phyloP scores from a whole-genome alignment of 2,329 filamentous ascomycete species.

The Fusarium pseudonygamai region DNA sequence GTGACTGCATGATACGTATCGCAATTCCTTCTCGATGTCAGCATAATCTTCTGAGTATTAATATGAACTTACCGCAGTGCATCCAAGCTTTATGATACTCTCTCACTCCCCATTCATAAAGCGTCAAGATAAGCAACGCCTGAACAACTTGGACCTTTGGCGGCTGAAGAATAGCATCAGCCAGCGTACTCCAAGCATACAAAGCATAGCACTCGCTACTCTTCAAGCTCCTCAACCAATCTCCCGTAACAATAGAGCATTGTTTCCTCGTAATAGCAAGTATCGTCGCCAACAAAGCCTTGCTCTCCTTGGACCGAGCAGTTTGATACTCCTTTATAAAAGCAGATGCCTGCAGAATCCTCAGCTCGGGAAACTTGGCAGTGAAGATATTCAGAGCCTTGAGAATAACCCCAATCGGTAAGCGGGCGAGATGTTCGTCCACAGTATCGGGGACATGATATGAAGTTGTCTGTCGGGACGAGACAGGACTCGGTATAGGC shows the following conservation, averaged over 20 bases:
- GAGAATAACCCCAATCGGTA: constrained; percentile 43
- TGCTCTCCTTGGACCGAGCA: constrained; percentile 37
- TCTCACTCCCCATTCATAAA: constrained; percentile 55
- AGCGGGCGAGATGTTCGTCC: constrained; percentile 39
- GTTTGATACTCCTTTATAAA: constrained; percentile 43
- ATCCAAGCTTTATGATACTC: constrained; percentile 57
- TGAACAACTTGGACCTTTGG: constrained; percentile 48
- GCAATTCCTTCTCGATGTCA: constrained; percentile 22
- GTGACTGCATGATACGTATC: constrained; percentile 39
- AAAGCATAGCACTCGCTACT: constrained; percentile 22
- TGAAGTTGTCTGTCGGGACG: not conserved
- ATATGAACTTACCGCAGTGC: constrained; percentile 39
- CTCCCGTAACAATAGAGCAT: constrained; percentile 8
- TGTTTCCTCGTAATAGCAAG: constrained; percentile 33
- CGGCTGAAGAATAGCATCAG: constrained; percentile 25
- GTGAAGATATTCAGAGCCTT: constrained; percentile 49
- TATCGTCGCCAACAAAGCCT: constrained; percentile 32
- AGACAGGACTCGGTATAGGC: not conserved
- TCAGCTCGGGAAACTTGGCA: constrained; percentile 48
- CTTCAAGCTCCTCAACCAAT: constrained; percentile 14
- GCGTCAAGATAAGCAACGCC: constrained; percentile 50
- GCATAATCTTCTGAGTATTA: accelerated
- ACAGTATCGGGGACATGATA: not conserved
- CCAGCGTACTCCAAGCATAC: constrained; percentile 21
- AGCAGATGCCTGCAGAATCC: constrained; percentile 47